These are phyloP conservation scores for Kwoniella newhampshirensis DNA, from an alignment of 768 basidiomycete species.

Conservation along the genomic window DNA sequence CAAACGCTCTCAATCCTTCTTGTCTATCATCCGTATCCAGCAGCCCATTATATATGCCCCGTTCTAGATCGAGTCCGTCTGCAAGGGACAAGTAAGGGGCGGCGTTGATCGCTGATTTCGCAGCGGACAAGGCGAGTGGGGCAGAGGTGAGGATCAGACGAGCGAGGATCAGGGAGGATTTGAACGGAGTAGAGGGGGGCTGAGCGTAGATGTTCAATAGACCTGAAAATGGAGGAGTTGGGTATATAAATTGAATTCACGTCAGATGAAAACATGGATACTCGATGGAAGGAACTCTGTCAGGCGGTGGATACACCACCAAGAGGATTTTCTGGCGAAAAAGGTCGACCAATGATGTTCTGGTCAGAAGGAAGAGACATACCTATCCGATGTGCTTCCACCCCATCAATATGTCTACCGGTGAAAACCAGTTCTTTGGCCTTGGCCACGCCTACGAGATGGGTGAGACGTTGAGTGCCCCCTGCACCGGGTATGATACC, in stretches of 20 bases:
- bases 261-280: too few species aligned
- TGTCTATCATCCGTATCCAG: constrained; percentile 71
- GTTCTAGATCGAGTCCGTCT: constrained; percentile 86
- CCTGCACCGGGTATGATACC: constrained; percentile 94
- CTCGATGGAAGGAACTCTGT: too few species aligned
- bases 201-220: constrained; percentile 26
- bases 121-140: constrained; percentile 80
- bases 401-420: constrained; percentile 72
- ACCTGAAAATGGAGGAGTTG: constrained; percentile 18
- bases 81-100: constrained; percentile 77
- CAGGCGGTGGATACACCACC: too few species aligned
- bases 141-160: constrained; percentile 56
- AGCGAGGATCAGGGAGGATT: constrained; percentile 23
- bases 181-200: constrained; percentile 24
- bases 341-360: too few species aligned
- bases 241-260: too few species aligned
- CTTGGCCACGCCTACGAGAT: constrained; percentile 80
- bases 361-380: constrained; percentile 5
- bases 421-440: constrained; percentile 92
- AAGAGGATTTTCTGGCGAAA: too few species aligned
- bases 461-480: constrained; percentile 85
- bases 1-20: constrained; percentile 84
- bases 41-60: constrained; percentile 77
- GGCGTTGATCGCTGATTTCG: constrained; percentile 78
- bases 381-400: constrained; percentile 65